Conservation (phyloP, 768 basidiomycete species). For the Postia placenta region DNA sequence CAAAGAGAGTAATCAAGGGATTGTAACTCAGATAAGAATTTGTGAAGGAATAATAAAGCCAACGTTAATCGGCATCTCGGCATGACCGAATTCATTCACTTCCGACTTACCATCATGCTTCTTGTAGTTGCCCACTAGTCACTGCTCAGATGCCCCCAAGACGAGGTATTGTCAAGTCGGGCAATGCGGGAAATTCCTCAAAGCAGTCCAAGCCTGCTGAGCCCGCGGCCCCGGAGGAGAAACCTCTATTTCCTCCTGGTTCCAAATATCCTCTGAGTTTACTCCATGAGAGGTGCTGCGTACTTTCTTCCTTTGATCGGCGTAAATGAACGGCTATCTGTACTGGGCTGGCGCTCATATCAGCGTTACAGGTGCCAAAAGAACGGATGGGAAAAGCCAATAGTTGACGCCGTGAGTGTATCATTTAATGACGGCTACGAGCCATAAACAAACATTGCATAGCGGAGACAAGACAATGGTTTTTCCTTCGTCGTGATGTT, state of each 20-base stretch:
- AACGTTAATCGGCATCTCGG: no score
- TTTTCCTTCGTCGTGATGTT: conserved; percentile 67
- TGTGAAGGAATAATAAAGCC: no score
- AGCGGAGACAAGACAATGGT: conserved; percentile 44
- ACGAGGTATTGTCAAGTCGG: conserved; percentile 79
- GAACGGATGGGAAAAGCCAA: conserved; percentile 80
- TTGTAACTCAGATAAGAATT: no score
- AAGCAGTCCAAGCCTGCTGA: conserved; percentile 33
- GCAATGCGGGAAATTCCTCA: conserved; percentile 84
- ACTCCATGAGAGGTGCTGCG: conserved; percentile 64
- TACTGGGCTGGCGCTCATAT: conserved; percentile 5
- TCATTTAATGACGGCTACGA: conserved; percentile 6
- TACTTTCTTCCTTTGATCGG: background rate
- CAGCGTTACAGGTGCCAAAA: conserved; percentile 68
- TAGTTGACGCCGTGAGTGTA: conserved; percentile 61
- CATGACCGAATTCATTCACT: no score
- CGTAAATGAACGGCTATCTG: no score
- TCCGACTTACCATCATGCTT: no score
- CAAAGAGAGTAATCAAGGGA: no score
- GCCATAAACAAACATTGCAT: background rate
- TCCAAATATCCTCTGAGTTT: conserved; percentile 80
- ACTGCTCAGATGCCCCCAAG: conserved; percentile 65
- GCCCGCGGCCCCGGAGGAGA: conserved; percentile 28
- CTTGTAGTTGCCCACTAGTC: no score
- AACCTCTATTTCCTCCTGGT: conserved; percentile 73